Conservation (phyloP, 176 grass and related monocot genomes). For the Avena eriantha region DNA sequence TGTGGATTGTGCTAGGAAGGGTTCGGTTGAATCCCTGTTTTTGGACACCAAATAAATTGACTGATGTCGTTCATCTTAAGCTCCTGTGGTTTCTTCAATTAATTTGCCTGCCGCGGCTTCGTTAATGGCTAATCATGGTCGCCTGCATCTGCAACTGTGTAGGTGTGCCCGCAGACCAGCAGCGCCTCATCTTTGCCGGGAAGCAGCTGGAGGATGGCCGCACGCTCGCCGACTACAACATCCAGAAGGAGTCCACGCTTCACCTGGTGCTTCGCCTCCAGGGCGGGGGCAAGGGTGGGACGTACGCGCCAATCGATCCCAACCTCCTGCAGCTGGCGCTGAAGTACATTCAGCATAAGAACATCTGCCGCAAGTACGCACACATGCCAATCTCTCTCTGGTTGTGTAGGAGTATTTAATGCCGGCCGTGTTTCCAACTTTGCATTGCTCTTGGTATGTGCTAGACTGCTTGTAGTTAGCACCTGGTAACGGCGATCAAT, state of each 20-base stretch:
- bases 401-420: too few species aligned
- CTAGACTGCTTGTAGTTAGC: too few species aligned
- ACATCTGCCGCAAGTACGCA: background rate
- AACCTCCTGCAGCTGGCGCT: constrained; percentile 13
- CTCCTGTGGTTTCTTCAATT: too few species aligned
- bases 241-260: constrained; percentile 93
- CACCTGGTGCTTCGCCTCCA: constrained; percentile 85
- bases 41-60: too few species aligned
- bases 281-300: constrained; percentile 34
- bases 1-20: background rate
- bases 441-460: too few species aligned
- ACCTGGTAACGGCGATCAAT: too few species aligned
- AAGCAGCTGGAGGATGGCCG: constrained; percentile 92
- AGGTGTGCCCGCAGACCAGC: constrained; percentile 62
- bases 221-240: constrained; percentile 90
- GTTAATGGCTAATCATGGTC: background rate
- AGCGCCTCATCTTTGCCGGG: constrained; percentile 89
- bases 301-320: background rate
- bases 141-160: background rate
- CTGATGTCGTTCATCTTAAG: too few species aligned
- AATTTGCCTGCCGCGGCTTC: too few species aligned
- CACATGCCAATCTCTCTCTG: too few species aligned
- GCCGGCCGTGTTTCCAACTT: too few species aligned
- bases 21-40: background rate
- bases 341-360: background rate